Evolutionary conservation across 2,329 filamentous ascomycete species (phyloP).

Genomic region (Penicillium digitatum): DNA sequence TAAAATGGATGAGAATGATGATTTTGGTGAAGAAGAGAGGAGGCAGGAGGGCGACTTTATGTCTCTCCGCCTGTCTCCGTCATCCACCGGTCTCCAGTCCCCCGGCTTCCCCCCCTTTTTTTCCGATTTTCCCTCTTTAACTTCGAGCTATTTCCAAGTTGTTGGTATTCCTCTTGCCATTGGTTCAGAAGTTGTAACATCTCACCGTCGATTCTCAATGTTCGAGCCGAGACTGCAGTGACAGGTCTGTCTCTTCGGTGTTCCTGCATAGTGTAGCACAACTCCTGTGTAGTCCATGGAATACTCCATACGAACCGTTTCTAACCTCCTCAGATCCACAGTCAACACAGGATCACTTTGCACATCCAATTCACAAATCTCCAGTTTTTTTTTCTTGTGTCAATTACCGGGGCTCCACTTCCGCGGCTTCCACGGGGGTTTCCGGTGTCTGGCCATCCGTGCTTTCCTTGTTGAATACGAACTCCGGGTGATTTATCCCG

Average conservation of each 20-base stretch:
- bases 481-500: neutral
- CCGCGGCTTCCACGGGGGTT: neutral
- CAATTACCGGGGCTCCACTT: constrained; percentile 2
- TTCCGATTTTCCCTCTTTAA: neutral
- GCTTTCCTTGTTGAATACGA: neutral
- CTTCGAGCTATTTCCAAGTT: neutral
- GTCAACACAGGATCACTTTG: neutral
- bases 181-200: neutral
- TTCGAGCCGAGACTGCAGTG: neutral
- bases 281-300: neutral
- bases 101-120: constrained; percentile 5
- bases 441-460: neutral
- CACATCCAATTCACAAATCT: neutral
- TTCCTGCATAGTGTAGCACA: neutral
- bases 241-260: neutral
- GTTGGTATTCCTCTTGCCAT: neutral
- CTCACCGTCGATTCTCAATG: neutral
- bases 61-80: constrained; percentile 4
- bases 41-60: constrained; percentile 2
- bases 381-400: constrained; percentile 1
- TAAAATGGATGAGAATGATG: constrained; percentile 5
- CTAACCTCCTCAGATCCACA: neutral
- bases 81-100: neutral
- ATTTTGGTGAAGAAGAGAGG: neutral
- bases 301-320: neutral